Conservation (phyloP, 176 grass and related monocot species). For the Aegilops bicornis region DNA sequence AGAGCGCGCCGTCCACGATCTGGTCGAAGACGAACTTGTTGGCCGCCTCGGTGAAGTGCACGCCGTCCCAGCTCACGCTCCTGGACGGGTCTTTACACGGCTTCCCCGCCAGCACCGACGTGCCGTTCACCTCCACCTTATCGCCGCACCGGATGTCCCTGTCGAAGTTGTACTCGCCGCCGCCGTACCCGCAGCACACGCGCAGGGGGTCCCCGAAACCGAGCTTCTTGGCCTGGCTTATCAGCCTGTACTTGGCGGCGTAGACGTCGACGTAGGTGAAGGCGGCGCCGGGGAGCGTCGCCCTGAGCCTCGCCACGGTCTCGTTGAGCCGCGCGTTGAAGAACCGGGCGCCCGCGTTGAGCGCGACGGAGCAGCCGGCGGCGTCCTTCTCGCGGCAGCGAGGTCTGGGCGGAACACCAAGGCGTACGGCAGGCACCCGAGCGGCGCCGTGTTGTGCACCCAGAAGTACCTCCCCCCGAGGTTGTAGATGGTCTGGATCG, state of each 20-base stretch:
- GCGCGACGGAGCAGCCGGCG: conserved; percentile 58
- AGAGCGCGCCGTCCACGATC: conserved; percentile 40
- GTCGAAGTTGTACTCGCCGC: conserved; percentile 76
- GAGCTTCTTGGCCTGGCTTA: conserved; percentile 57
- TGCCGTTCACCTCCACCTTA: conserved; percentile 61
- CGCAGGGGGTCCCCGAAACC: conserved; percentile 66
- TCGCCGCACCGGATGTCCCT: conserved; percentile 51
- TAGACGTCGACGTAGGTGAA: conserved; percentile 93
- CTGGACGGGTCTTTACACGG: conserved; percentile 60
- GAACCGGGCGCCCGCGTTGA: conserved; percentile 70
- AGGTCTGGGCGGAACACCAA: conserved; percentile 37
- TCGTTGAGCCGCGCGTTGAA: conserved; percentile 79
- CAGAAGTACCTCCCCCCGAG: conserved; percentile 83
- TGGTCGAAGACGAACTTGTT: conserved; percentile 85
- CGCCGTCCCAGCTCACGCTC: conserved; percentile 87
- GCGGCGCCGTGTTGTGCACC: conserved; percentile 93
- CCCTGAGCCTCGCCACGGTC: conserved; percentile 60
- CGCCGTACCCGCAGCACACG: conserved; percentile 78
- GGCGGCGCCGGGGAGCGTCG: conserved; percentile 35
- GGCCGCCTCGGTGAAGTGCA: conserved; percentile 83
- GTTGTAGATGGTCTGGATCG: conserved; percentile 51
- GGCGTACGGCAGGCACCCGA: conserved; percentile 90
- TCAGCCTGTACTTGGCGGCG: conserved; percentile 71
- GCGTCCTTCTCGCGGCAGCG: conserved; percentile 30
- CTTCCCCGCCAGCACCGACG: conserved; percentile 48